Conservation (phyloP, 2,329 filamentous ascomycete genomes). For the Cladosporium sp. region DNA sequence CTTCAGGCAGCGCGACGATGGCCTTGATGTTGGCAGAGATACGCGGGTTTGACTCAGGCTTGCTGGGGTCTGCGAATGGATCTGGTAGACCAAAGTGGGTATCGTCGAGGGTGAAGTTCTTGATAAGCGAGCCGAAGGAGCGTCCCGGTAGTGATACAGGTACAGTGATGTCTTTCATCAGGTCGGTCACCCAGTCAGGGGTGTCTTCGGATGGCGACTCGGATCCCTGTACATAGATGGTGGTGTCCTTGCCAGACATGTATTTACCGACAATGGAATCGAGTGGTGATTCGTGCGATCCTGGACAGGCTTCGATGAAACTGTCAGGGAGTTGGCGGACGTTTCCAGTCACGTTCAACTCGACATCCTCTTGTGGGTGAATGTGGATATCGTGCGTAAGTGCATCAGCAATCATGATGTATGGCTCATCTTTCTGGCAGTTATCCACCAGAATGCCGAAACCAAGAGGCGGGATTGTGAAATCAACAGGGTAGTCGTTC, state of each 20-base stretch:
- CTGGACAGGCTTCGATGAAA: slow-evolving; percentile 73
- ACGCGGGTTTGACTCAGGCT: slow-evolving; percentile 71
- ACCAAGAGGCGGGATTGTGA: slow-evolving; percentile 75
- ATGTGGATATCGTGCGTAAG: slow-evolving; percentile 68
- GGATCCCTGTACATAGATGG: slow-evolving; percentile 80
- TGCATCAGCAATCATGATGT: slow-evolving; percentile 78
- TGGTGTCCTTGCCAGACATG: slow-evolving; percentile 75
- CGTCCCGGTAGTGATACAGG: slow-evolving; percentile 82
- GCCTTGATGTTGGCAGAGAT: slow-evolving; percentile 84
- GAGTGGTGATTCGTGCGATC: slow-evolving; percentile 76
- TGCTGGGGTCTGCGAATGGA: slow-evolving; percentile 72
- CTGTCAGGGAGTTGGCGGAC: slow-evolving; percentile 73
- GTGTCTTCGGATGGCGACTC: slow-evolving; percentile 66
- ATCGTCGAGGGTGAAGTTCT: slow-evolving; percentile 82
- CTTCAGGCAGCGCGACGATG: slow-evolving; percentile 74
- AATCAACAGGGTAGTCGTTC: slow-evolving; percentile 76
- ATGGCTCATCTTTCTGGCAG: slow-evolving; percentile 69
- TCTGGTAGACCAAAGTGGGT: slow-evolving; percentile 85
- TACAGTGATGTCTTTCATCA: slow-evolving; percentile 79
- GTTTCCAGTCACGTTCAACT: slow-evolving; percentile 69
- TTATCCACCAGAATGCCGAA: slow-evolving; percentile 86
- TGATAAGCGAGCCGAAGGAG: slow-evolving; percentile 78
- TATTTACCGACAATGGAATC: slow-evolving; percentile 81
- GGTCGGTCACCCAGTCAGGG: slow-evolving; percentile 78
- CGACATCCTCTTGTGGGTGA: slow-evolving; percentile 66